Evolutionary conservation across 495 filamentous ascomycete genomes (phyloP).

Genomic region (Bacidia gigantensis): DNA sequence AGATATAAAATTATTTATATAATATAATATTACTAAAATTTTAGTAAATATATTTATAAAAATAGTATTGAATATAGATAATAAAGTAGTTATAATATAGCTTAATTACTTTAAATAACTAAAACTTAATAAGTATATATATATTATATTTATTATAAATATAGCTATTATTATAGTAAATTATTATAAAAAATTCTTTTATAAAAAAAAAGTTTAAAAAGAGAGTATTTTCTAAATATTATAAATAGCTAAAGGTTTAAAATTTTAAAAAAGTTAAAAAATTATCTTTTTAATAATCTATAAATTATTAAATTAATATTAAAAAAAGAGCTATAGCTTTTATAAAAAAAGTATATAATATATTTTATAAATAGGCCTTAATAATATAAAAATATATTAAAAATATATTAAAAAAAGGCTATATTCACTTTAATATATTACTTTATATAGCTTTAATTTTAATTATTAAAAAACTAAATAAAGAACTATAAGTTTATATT

Average conservation of each 20-base stretch:
- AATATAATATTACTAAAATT: slow-evolving; percentile 2
- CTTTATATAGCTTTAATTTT: not conserved
- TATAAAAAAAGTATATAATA: not conserved
- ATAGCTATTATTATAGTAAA: not conserved
- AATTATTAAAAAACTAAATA: not conserved
- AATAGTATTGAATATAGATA: slow-evolving; percentile 1
- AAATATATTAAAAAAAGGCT: not conserved
- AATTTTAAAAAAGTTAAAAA: not conserved
- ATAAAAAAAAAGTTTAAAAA: not conserved
- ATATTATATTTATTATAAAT: not conserved
- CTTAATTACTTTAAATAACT: not conserved
- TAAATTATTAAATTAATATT: slow-evolving; percentile 1
- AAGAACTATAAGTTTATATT: not conserved
- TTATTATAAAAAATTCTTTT: not conserved
- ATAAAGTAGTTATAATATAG: not conserved
- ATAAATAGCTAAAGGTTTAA: not conserved
- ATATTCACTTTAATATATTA: not conserved
- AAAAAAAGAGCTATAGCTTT: not conserved
- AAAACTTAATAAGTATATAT: not conserved
- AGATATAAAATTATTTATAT: not conserved
- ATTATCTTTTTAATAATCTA: not conserved
- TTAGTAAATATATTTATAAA: not conserved
- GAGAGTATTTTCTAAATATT: not conserved
- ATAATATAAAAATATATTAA: not conserved
- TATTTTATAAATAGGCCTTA: not conserved